Conservation (phyloP, 192 early-diverging fungal genomes). For the Backusella circina region DNA sequence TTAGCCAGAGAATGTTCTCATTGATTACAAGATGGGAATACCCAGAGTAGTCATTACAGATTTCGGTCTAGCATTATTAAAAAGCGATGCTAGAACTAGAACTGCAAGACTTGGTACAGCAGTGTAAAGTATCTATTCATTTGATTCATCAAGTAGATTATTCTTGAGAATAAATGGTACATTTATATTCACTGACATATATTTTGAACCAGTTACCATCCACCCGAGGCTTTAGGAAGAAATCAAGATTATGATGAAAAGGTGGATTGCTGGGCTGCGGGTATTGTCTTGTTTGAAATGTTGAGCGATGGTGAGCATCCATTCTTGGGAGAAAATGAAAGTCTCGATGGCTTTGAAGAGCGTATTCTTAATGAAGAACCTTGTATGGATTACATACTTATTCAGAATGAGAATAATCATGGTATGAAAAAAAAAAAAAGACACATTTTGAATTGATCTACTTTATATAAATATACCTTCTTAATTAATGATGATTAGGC, state of each 20-base stretch:
- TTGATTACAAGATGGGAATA: not conserved
- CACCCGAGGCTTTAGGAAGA: not conserved
- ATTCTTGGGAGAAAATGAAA: not conserved
- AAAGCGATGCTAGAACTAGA: not conserved
- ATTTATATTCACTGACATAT: not conserved
- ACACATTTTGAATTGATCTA: too few relatives aligned
- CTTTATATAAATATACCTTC: not conserved
- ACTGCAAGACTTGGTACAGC: not conserved
- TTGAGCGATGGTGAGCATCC: not conserved
- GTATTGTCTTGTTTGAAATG: not conserved
- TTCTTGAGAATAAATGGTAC: not conserved
- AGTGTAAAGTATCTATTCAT: not conserved
- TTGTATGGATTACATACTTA: not conserved
- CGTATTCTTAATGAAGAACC: not conserved
- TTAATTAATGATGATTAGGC: not conserved
- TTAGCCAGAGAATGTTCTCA: not conserved
- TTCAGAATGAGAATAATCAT: not conserved
- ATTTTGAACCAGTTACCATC: not conserved
- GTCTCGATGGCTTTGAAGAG: not conserved
- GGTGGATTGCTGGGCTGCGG: not conserved
- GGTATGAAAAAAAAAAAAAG: not conserved
- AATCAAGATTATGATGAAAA: not conserved
- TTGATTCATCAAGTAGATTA: not conserved
- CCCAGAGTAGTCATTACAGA: not conserved
- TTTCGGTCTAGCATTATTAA: not conserved